Evolutionary conservation across 1,284 basidiomycete genomes (phyloP), one percentile per base, ranked within the genome.

Genomic region (Ustilago esculenta): DNA sequence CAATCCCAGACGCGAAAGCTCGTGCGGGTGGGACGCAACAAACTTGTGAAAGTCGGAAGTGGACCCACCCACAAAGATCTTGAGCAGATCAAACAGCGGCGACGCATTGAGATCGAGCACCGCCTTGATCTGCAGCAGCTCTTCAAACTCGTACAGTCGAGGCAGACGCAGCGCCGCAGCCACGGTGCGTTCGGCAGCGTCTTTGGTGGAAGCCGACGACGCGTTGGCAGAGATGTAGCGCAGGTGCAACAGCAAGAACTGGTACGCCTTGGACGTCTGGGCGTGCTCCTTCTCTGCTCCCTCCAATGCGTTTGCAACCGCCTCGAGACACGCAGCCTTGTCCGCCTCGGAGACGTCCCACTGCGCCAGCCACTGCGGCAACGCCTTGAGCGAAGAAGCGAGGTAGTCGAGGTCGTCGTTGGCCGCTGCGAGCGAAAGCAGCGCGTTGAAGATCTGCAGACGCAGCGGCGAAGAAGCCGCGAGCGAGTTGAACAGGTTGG

Each of bases 321-420:
- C 34, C 33, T 60, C 53, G 34, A 81, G 75, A 33, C 73, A 72
- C 7, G 48, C 53, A 1, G 69, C 56, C 52, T 80, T 81, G 35
- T 66, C 42, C 18, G 51, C 30, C 10, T 68, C 60, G 12, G 58
- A 41, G 10, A 81, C 66, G 3, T 73, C 11, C 80, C 80, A 81
- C 49, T 72, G 55, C 2, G 79, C 72, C 29, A 81, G 60, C 79
- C 80, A 81, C 20, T 52, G 55, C 2, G 79, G 78, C 18, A 81
- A 46, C 7, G 69, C 51, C 12, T 61, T 40, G 8, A 81, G 52
- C 17, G 76, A 58, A 10, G 66, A 58, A 12, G 72, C 51, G 36
- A 81, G 50, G 46, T 73, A 71, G 60, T 81, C 77, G 29, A 81
- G 47, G 40, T 81, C 80, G 29, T 79, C 80, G 45, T 80, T 77